Evolutionary conservation across 2,329 filamentous ascomycete species (phyloP).

Genomic region (Fusarium musae): DNA sequence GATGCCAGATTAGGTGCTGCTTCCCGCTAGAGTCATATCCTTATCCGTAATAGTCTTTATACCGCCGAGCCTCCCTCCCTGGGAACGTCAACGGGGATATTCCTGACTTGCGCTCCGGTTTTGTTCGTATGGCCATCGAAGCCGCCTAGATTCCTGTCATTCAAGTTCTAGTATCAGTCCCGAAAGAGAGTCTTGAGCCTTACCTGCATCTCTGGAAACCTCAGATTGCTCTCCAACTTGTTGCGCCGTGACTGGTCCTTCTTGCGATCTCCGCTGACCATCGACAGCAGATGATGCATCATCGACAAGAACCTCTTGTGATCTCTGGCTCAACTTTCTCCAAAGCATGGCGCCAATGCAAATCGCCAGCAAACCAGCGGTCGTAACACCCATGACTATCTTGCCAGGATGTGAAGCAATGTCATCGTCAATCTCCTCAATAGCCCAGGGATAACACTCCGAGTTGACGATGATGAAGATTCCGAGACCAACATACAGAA

Average conservation of each 20-base stretch:
- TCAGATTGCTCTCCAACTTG: background rate
- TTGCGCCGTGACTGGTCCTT: rapidly evolving
- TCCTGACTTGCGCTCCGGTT: background rate
- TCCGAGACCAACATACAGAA: background rate
- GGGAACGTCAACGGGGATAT: background rate
- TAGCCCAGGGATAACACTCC: background rate
- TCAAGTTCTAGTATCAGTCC: rapidly evolving
- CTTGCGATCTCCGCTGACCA: background rate
- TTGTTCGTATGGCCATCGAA: background rate
- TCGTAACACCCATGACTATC: background rate
- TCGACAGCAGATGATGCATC: background rate
- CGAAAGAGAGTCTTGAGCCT: background rate
- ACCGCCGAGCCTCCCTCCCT: background rate
- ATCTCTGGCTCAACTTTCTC: background rate
- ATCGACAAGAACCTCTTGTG: background rate
- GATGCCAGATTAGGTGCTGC: too few relatives aligned
- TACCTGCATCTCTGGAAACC: background rate
- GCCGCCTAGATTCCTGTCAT: background rate
- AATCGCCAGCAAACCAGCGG: background rate
- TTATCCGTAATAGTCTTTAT: rapidly evolving
- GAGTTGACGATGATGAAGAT: conserved; percentile 7
- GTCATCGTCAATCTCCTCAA: background rate
- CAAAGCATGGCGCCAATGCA: background rate
- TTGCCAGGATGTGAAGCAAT: background rate
- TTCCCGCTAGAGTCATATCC: too few relatives aligned